Evolutionary conservation across 345 rosid species (phyloP).

Genomic region (Anacardium occidentale): DNA sequence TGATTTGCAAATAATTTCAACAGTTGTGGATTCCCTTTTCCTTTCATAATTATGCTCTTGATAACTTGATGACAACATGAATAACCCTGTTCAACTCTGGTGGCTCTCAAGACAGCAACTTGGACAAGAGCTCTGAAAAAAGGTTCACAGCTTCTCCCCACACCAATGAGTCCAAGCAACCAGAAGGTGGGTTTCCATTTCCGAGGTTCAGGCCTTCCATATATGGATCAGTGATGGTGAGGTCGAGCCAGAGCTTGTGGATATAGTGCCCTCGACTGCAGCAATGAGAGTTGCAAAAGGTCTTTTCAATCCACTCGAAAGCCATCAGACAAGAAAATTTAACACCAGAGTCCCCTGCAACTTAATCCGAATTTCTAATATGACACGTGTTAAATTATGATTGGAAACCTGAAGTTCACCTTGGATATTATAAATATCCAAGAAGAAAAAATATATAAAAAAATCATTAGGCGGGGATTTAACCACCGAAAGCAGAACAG

Average conservation of each 20-base stretch:
- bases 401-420: neutral
- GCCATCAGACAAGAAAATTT: neutral
- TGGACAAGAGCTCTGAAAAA: neutral
- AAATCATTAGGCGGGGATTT: conserved; percentile 20
- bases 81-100: neutral
- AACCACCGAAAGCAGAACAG: neutral
- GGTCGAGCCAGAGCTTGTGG: conserved; percentile 31
- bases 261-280: too few relatives aligned
- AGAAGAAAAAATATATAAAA: neutral
- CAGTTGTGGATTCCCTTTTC: neutral
- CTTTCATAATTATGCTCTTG: neutral
- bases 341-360: neutral
- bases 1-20: too few relatives aligned
- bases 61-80: conserved; percentile 1
- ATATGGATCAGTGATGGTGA: conserved; percentile 40
- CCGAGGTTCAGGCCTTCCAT: conserved; percentile 25
- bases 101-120: conserved; percentile 3
- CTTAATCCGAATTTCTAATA: too few relatives aligned
- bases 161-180: neutral
- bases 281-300: conserved; percentile 25
- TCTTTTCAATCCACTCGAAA: too few relatives aligned
- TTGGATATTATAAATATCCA: neutral
- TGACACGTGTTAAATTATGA: too few relatives aligned
- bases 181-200: neutral
- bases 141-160: conserved; percentile 4